Evolutionary conservation across 1,284 basidiomycete species (phyloP), one percentile per base, ranked within the genome.

Genomic region (Hypsizygus ulmarius): DNA sequence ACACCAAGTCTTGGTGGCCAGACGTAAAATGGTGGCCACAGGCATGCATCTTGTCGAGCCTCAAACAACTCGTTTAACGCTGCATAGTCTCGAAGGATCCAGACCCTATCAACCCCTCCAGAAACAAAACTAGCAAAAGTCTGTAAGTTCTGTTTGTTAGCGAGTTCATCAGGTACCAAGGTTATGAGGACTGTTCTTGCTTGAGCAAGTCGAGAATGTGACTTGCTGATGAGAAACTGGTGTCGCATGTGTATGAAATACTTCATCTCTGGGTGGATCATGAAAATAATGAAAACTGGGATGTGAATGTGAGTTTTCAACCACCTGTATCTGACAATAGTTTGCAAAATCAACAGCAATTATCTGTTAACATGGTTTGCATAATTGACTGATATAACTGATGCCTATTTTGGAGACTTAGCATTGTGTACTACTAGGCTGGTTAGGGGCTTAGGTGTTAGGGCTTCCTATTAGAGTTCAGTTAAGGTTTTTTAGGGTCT

Each of bases 171-270:
- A 1, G 87, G 87, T 8, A 92, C 78, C 39, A 81, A 79, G 0
- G 87, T 89, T 53, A 92, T 77, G 39, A 93, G 78, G 3, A 93
- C 83, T 0, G 89, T 91, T 35, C 81, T 79, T 1, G 89, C 84
- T 68, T 90, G 87, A 1, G 86, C 79, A 5, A 81, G 71, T 11
- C 68, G 65, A 1, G 81, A 79, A 63, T 91, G 85, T 15, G 74
- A 71, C 30, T 75, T 75, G 52, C 77, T 79, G 53, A 83, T 75
- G 21, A 92, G 75, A 65, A 85, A 86, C 43, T 79, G 70, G 54
- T 91, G 87, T 32, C 89, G 81, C 51, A 84, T 72, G 39, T 75
- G 66, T 39, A 87, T 68, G 66, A 87, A 91, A 54, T 80, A 71
- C 9, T 69, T 51, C 74, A 87, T 81, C 60, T 90, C 87, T 15